phyloP scores from a whole-genome alignment of 2,329 filamentous ascomycete genomes.

The Thermomyces lanuginosus region DNA sequence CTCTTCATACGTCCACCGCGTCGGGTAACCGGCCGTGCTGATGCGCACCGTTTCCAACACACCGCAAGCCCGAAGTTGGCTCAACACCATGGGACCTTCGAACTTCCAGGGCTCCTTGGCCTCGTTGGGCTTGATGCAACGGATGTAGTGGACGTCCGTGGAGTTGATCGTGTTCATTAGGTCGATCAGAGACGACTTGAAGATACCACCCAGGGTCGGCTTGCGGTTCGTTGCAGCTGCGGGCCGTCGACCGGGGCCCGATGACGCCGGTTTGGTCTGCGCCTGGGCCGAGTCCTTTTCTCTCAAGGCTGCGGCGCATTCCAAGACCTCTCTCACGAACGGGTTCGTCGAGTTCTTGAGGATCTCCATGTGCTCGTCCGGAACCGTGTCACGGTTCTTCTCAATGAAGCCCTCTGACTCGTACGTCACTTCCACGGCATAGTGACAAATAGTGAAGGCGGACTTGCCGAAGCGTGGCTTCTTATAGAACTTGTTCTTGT shows the following conservation, averaged over 20 bases:
- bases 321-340: constrained; percentile 71
- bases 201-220: constrained; percentile 92
- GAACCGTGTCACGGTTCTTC: constrained; percentile 97
- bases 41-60: constrained; percentile 96
- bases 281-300: constrained; percentile 60
- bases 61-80: constrained; percentile 93
- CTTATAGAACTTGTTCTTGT: constrained; percentile 96
- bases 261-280: constrained; percentile 61
- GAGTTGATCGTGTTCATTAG: constrained; percentile 96
- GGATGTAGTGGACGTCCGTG: constrained; percentile 96
- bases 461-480: constrained; percentile 97
- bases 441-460: constrained; percentile 94
- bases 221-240: constrained; percentile 89
- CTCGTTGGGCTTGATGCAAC: constrained; percentile 98
- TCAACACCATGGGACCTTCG: constrained; percentile 95
- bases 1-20: constrained; percentile 96
- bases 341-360: constrained; percentile 66
- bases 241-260: constrained; percentile 61
- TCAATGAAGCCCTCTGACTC: constrained; percentile 99
- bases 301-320: constrained; percentile 68
- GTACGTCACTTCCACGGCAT: constrained; percentile 94
- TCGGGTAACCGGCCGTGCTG: constrained; percentile 91
- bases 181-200: constrained; percentile 95
- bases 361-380: constrained; percentile 93
- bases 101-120: constrained; percentile 95